Base-by-base conservation (phyloP, 2,329 filamentous ascomycete species). In the Alternaria dauci region DNA sequence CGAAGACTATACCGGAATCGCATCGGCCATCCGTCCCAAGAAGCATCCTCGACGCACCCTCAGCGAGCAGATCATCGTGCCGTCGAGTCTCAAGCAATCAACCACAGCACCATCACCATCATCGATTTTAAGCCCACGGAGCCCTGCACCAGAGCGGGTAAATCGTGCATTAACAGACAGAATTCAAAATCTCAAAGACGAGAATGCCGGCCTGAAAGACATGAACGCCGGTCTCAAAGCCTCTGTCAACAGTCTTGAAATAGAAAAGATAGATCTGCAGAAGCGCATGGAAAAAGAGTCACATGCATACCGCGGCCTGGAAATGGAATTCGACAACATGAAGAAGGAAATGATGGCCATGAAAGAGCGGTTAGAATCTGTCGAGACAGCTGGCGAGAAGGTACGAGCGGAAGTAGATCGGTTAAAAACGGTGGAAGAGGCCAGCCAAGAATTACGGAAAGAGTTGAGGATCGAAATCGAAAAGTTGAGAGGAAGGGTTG, bases 11-110 rank as follows among this genome's bases (percentile, higher is more conserved):
- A 42, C 61, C 14, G 48, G 47, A 34, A 57, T 57, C 5, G 46
- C 53, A 41, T 59, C 57, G 0, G 47, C 39, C 9, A 52, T 42
- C 38, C 65, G 58, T 12, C 70, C 57, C 4, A 71, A 61, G 44
- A 71, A 65, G 58, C 68, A 61, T 52, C 66, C 66, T 20, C 62
- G 70, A 7, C 59, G 65, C 16, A 67, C 64, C 4, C 57, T 68
- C 4, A 70, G 66, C 52, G 67, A 71, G 53, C 67, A 70, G 50
- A 66, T 70, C 36, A 48, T 61, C 4, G 58, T 65, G 5, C 58
- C 63, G 12, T 56, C 58, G 5, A 60, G 59, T 44, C 62, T 61
- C 48, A 67, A 60, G 39, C 66, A 66, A 20, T 60, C 59, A 28
- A 30, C 30, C 4, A 36, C 47, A 4, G 48, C 41, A 9, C 44